These are phyloP conservation scores for Aspergillus arachidicola DNA, from an alignment of 2,329 filamentous ascomycete genomes.

Conservation along the genomic window DNA sequence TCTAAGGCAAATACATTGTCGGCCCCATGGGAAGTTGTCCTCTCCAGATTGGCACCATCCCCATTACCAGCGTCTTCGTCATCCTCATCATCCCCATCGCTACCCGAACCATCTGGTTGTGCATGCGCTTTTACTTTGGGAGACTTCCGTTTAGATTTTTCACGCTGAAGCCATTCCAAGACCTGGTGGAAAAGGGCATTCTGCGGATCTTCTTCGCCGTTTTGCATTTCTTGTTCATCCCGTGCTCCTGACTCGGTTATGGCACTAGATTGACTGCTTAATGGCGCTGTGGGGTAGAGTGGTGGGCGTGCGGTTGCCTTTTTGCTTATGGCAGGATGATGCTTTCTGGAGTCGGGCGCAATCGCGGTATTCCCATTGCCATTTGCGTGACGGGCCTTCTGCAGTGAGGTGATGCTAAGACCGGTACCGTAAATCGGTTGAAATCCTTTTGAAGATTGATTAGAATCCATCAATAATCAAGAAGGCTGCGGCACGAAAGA, in stretches of 20 bases:
- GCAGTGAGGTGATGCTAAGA: slow-evolving; percentile 27
- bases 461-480: slow-evolving; percentile 24
- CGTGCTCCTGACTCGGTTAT: slow-evolving; percentile 25
- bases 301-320: slow-evolving; percentile 31
- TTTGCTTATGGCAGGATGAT: slow-evolving; percentile 29
- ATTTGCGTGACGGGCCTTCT: slow-evolving; percentile 24
- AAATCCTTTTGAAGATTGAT: slow-evolving; percentile 32
- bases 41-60: slow-evolving; percentile 27
- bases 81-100: slow-evolving; percentile 27
- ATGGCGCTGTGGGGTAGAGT: slow-evolving; percentile 26
- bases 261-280: slow-evolving; percentile 32
- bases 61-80: slow-evolving; percentile 24
- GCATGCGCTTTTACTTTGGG: slow-evolving; percentile 54
- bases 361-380: slow-evolving; percentile 21
- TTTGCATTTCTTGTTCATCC: slow-evolving; percentile 28
- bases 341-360: slow-evolving; percentile 32
- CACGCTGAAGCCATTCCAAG: slow-evolving; percentile 78
- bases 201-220: slow-evolving; percentile 35
- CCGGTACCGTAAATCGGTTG: slow-evolving; percentile 30
- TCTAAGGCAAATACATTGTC: slow-evolving; percentile 76
- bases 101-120: slow-evolving; percentile 43
- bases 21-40: slow-evolving; percentile 61
- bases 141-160: slow-evolving; percentile 68
- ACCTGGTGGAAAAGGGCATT: slow-evolving; percentile 68
- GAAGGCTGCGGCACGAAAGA: neutral